These are phyloP conservation scores for Chaetoceros tenuissimus DNA, from an alignment of 108 stramenopile species.

Conservation along the genomic window DNA sequence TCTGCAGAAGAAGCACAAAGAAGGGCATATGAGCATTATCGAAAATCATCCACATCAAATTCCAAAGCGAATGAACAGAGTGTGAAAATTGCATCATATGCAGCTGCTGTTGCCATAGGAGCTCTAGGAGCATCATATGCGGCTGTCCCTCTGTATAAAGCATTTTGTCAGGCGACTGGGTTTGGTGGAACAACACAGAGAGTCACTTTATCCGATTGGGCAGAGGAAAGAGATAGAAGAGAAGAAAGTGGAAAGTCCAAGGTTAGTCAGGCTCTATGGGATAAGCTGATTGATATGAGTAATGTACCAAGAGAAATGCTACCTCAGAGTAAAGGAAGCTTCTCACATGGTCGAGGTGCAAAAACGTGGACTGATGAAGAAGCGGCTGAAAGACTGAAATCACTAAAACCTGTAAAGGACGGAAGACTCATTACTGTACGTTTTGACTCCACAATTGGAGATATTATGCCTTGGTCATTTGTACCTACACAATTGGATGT, in stretches of 20 bases:
- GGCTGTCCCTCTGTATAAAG: conserved; percentile 97
- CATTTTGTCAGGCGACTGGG: conserved; percentile 98
- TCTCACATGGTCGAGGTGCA: conserved; percentile 31
- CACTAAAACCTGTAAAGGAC: conserved; percentile 75
- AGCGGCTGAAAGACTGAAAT: conserved; percentile 68
- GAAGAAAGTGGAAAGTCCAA: conserved; percentile 22
- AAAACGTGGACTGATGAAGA: conserved; percentile 87
- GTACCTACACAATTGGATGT: conserved; percentile 87
- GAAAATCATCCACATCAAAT: conserved; percentile 12
- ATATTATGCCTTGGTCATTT: conserved; percentile 94
- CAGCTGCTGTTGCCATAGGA: conserved; percentile 65
- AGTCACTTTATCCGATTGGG: conserved; percentile 50
- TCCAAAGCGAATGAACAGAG: conserved; percentile 45
- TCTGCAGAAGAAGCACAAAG: conserved; percentile 23
- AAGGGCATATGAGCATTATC: conserved; percentile 67
- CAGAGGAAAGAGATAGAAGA: conserved; percentile 19
- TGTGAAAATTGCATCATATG: conserved; percentile 66
- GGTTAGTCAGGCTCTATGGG: conserved; percentile 21
- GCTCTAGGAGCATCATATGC: conserved; percentile 89
- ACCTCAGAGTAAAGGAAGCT: conserved; percentile 6
- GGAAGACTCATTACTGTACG: conserved; percentile 87
- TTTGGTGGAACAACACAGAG: conserved; percentile 97
- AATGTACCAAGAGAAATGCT: conserved; percentile 39
- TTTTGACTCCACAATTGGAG: conserved; percentile 91
- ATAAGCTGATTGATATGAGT: conserved; percentile 22